phyloP scores from a whole-genome alignment of 2,329 filamentous ascomycete species.

The Alternaria sp. region DNA sequence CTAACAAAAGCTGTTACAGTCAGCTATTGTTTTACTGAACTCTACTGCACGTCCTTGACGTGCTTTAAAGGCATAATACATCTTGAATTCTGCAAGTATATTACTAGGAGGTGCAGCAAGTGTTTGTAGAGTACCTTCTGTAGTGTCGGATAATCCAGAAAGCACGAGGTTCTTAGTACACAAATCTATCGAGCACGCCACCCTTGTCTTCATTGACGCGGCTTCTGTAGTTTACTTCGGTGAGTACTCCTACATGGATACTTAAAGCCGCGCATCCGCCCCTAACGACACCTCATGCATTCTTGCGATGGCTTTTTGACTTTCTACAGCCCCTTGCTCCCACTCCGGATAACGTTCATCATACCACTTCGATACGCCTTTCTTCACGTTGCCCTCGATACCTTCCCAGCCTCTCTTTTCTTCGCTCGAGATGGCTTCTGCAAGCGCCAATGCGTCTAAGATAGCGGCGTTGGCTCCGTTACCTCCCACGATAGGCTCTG shows the following conservation, averaged over 20 bases:
- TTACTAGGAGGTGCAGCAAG: neutral
- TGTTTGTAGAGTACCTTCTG: neutral
- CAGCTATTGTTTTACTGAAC: neutral
- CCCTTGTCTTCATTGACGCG: neutral
- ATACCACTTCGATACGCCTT: neutral
- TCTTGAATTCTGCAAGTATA: neutral
- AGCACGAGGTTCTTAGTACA: neutral
- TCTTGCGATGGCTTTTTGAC: neutral
- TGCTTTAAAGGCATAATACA: neutral
- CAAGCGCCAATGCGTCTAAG: constrained; percentile 47
- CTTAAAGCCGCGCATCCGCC: neutral
- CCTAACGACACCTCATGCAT: neutral
- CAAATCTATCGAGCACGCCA: neutral
- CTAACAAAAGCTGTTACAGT: neutral
- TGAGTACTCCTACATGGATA: neutral
- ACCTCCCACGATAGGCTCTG: constrained; percentile 53
- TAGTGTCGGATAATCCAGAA: neutral
- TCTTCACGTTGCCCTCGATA: neutral
- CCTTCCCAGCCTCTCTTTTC: neutral
- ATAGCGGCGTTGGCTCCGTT: constrained; percentile 53
- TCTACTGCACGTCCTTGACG: neutral
- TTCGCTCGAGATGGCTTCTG: constrained; percentile 1
- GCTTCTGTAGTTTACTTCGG: neutral
- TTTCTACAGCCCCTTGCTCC: neutral
- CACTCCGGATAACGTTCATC: neutral